Evolutionary conservation across 202 grass and related monocot genomes (phyloP).

Genomic region (Elaeis oleifera): DNA sequence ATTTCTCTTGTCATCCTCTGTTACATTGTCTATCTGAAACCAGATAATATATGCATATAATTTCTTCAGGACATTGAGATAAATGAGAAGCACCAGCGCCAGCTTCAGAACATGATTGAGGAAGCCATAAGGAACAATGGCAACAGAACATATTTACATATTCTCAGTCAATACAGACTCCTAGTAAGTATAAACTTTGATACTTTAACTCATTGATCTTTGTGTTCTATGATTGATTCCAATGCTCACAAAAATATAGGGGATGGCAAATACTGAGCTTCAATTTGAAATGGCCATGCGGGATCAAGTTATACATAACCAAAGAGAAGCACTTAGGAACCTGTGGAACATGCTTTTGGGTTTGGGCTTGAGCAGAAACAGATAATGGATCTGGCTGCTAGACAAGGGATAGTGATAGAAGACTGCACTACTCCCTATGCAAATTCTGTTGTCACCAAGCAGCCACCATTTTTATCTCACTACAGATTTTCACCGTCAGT

Average conservation of each 20-base stretch:
- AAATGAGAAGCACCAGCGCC: constrained; percentile 63
- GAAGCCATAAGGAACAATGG: constrained; percentile 88
- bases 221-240: too few relatives aligned
- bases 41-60: neutral
- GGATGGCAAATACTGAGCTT: constrained; percentile 81
- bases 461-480: constrained; percentile 26
- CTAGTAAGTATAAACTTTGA: constrained; percentile 58
- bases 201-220: too few relatives aligned
- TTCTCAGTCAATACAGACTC: constrained; percentile 97
- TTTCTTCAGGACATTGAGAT: constrained; percentile 70
- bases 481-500: constrained; percentile 33
- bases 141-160: constrained; percentile 88
- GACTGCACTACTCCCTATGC: constrained; percentile 48
- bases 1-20: constrained; percentile 3
- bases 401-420: constrained; percentile 88
- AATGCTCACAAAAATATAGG: constrained; percentile 30
- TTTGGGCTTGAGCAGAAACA: constrained; percentile 84
- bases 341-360: constrained; percentile 85
- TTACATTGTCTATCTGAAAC: neutral
- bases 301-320: constrained; percentile 96
- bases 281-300: constrained; percentile 99
- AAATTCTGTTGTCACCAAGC: constrained; percentile 23
- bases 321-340: constrained; percentile 75
- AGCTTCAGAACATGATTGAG: constrained; percentile 95
- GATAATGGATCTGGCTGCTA: constrained; percentile 66